Evolutionary conservation across 345 rosid genomes (phyloP).

Genomic region (Eucalyptus erythrocorys): DNA sequence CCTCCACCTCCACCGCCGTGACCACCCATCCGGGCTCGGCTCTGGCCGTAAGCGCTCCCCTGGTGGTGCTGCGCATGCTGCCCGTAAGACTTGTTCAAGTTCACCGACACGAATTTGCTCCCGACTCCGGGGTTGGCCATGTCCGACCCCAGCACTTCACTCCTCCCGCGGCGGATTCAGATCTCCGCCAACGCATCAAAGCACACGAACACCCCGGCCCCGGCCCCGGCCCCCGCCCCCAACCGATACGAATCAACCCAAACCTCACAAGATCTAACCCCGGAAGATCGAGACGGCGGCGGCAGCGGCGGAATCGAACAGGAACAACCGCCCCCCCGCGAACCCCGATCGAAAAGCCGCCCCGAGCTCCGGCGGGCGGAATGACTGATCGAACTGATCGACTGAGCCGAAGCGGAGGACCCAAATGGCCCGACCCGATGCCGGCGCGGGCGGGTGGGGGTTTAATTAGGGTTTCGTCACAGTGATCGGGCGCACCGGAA

Average conservation of each 20-base stretch:
- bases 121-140: conserved; percentile 94
- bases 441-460: neutral
- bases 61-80: conserved; percentile 31
- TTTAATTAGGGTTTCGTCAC: conserved; percentile 3
- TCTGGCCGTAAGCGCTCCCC: conserved; percentile 30
- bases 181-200: conserved; percentile 73
- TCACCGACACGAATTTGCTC: conserved; percentile 70
- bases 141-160: conserved; percentile 16
- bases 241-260: neutral
- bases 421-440: neutral
- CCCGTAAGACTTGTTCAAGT: conserved; percentile 89
- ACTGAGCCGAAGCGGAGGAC: neutral
- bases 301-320: neutral
- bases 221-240: conserved; percentile 1
- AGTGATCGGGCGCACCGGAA: neutral
- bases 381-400: neutral
- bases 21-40: conserved; percentile 29
- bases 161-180: conserved; percentile 22
- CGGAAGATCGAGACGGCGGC: neutral
- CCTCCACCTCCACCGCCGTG: conserved; percentile 33
- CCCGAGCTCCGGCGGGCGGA: neutral
- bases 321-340: neutral
- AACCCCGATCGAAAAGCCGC: conserved; percentile 9
- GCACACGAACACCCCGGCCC: neutral
- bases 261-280: conserved; percentile 2